These are phyloP conservation scores for Ganoderma boninense DNA, from an alignment of 1,284 basidiomycete genomes.

Conservation along the genomic window DNA sequence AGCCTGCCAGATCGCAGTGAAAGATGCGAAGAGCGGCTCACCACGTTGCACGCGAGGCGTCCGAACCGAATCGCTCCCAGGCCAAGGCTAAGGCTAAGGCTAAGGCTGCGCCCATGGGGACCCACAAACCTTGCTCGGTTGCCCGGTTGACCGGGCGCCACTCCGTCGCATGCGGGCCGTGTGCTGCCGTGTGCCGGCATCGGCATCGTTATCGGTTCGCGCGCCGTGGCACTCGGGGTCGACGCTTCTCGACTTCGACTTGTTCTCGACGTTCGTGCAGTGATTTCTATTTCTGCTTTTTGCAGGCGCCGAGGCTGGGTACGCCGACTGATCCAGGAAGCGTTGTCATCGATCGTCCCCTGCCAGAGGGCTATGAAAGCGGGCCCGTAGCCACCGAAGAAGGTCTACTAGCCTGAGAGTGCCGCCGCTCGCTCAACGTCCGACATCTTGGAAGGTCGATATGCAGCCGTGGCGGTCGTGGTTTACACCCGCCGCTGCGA, in stretches of 20 bases:
- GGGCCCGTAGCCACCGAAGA: background rate
- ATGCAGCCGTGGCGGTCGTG: background rate
- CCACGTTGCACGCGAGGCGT: background rate
- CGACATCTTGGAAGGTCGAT: background rate
- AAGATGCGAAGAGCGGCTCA: background rate
- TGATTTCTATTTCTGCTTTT: background rate
- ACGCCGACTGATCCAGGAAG: no score
- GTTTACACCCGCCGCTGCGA: background rate
- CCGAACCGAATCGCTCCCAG: background rate
- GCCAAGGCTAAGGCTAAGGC: background rate
- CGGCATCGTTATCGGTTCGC: no score
- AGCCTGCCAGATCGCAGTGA: background rate
- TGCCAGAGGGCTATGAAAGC: no score
- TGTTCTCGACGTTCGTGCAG: no score
- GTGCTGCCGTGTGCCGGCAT: background rate
- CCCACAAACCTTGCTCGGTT: background rate
- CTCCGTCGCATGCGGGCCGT: background rate
- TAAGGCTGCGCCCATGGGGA: background rate
- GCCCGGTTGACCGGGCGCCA: no score
- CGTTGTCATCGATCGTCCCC: no score
- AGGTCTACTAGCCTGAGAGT: no score
- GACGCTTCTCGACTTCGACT: background rate
- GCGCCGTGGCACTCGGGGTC: background rate
- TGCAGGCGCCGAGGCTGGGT: background rate
- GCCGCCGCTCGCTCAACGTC: background rate